Evolutionary conservation across 306 rosid species (phyloP), one percentile per base, ranked within the genome.

Genomic region (Acacia acuminata): DNA sequence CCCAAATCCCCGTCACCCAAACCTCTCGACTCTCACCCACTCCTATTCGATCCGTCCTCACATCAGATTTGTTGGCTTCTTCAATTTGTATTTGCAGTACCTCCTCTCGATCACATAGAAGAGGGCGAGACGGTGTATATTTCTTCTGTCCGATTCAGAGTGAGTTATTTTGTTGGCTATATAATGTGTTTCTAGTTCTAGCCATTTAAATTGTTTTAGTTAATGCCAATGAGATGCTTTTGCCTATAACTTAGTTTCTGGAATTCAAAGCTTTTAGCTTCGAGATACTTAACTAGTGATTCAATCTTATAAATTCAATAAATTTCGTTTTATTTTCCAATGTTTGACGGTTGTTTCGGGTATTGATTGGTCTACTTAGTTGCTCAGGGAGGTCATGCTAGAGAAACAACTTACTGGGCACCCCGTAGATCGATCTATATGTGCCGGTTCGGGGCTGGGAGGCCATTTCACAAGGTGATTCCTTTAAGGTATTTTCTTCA

Each of bases 321-420:
- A 45, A 60, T 76, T 64, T 34, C 42, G 40, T 51, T 34, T 40
- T 47, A 15, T 55, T 72, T 17, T 43, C 34, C 12, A 12, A 9
- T 17, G 38, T 72, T 81, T 27, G 16, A 30, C 60, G 67, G 50
- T 56, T 8, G 74, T 19, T 30, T 71, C 47, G 81, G 30, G 73
- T 47, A 48, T 17, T 45, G 11, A 27, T 53, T 13, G 51, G 64
- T 61, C 42, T 55, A 34, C 36, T 84, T 68, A 38, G 58, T 82
- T 88, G 79, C 11, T 24, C 78, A 96, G 99, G 44, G 99, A 96
- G 90, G 93, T 96, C 45, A 94, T 96, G 80, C 93, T 96, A 13
- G 98, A 96, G 97, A 96, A 96, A 79, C 99, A 96, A 91, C 92
- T 96, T 17, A 87, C 96, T 13, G 99, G 96, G 42, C 99, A 91